Conservation (phyloP, 2,329 filamentous ascomycete genomes). For the Didymella lethalis region DNA sequence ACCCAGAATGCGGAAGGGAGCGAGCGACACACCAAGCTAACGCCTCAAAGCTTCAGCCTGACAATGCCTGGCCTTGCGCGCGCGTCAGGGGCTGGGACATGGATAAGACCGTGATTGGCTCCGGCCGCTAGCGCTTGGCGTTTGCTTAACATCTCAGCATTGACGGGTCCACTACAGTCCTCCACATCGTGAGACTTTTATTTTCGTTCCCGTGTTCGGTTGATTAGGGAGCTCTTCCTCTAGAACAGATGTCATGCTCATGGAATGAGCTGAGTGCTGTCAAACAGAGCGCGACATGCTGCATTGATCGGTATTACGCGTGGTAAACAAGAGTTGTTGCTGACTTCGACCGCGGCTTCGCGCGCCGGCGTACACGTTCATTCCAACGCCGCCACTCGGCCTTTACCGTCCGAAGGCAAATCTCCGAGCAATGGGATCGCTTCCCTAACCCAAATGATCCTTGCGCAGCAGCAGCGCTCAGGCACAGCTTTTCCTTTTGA, state of each 20-base stretch:
- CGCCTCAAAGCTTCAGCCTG: slow-evolving; percentile 33
- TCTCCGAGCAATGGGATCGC: slow-evolving; percentile 15
- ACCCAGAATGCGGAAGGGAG: background rate
- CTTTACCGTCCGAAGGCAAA: slow-evolving; percentile 13
- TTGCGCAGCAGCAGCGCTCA: slow-evolving; percentile 14
- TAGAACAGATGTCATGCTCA: background rate
- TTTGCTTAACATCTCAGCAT: slow-evolving; percentile 29
- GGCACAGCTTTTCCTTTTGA: slow-evolving; percentile 23
- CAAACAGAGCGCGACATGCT: background rate
- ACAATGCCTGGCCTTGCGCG: slow-evolving; percentile 1
- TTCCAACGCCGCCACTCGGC: slow-evolving; percentile 13
- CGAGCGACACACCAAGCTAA: slow-evolving; percentile 25
- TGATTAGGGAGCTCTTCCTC: background rate
- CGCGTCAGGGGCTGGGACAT: slow-evolving; percentile 24
- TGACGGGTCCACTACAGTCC: slow-evolving; percentile 18
- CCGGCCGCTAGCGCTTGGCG: slow-evolving; percentile 24
- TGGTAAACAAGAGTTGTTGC: background rate
- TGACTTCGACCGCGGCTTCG: background rate
- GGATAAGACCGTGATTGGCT: slow-evolving; percentile 11
- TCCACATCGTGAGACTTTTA: slow-evolving; percentile 12
- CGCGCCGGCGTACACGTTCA: slow-evolving; percentile 14
- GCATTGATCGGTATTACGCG: background rate
- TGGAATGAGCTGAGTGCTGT: background rate
- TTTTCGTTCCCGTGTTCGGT: slow-evolving; percentile 14
- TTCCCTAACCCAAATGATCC: slow-evolving; percentile 15